Evolutionary conservation across 345 rosid genomes (phyloP), one percentile per base, ranked within the genome.

Genomic region (Populus nigra): DNA sequence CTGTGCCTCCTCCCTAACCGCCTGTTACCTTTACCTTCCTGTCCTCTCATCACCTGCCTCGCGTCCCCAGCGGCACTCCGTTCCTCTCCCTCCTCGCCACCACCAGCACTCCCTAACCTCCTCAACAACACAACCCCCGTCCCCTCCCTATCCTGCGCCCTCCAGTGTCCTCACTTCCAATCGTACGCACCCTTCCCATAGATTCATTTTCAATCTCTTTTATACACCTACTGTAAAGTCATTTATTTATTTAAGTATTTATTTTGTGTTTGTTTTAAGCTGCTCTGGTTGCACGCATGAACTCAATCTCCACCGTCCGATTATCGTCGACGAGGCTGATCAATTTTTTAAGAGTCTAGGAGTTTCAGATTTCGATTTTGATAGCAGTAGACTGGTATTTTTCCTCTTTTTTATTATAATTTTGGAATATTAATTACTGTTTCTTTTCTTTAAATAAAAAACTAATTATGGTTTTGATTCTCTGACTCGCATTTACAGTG

Each of bases 211-310:
- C 45, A 47, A 47, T 31, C 23, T 12, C 7, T 73, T 61, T 35
- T 59, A 12, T 17, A 35, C 8, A n/a, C 10, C 27, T 17, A 10
- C 49, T 76, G 65, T 61, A n/a, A 41, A 62, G 35, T 27, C 5
- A 65, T 49, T 65, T 15, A 65, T 49, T 65, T 15, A 1, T 72
- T 65, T 23, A 5, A 47, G 12, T 41, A 10, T 41, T 41, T 10
- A 41, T 39, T 33, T 7, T 9, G 15, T 20, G 0, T 18, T 12
- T 49, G 9, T 45, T 47, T 49, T 68, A 86, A 95, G 99, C 75
- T 94, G 99, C 85, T 93, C 99, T 16, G 99, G 99, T 7, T 95
- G 99, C 77, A 86, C 92, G 29, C 99, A 95, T 62, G 97, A 93
- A 88, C 80, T 89, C 76, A 85, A 90, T 88, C 97, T 93, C 81